phyloP scores from a whole-genome alignment of 805 yeast species.

The Metschnikowia baotianmanensis region DNA sequence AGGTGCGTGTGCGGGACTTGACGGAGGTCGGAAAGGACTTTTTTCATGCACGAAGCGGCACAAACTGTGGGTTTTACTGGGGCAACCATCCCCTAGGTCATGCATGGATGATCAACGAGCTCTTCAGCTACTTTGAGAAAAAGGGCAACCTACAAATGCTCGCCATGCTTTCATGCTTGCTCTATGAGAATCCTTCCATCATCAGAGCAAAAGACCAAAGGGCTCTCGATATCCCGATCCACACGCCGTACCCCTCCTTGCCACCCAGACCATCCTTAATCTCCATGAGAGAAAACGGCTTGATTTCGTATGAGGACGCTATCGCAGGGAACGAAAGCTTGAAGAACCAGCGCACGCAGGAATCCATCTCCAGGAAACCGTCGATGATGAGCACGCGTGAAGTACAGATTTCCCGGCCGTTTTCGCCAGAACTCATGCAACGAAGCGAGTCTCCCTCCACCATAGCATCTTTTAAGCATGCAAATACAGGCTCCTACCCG shows the following conservation, averaged over 20 bases:
- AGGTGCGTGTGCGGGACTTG: slow-evolving; percentile 17
- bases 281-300: slow-evolving; percentile 10
- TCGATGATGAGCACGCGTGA: slow-evolving; percentile 14
- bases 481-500: slow-evolving; percentile 1
- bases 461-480: slow-evolving; percentile 1
- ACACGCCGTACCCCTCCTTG: slow-evolving; percentile 43
- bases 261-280: slow-evolving; percentile 27
- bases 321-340: slow-evolving; percentile 4
- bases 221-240: slow-evolving; percentile 39
- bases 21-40: slow-evolving; percentile 11
- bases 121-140: slow-evolving; percentile 62
- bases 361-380: slow-evolving; percentile 12
- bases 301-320: slow-evolving; percentile 9
- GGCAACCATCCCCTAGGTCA: slow-evolving; percentile 78
- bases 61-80: slow-evolving; percentile 56
- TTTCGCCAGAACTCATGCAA: slow-evolving; percentile 9
- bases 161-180: slow-evolving; percentile 79
- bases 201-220: slow-evolving; percentile 10
- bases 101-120: slow-evolving; percentile 57
- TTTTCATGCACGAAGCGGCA: slow-evolving; percentile 1
- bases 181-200: slow-evolving; percentile 42
- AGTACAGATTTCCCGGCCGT: slow-evolving; percentile 10
- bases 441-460: slow-evolving; percentile 6
- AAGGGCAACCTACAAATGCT: slow-evolving; percentile 80
- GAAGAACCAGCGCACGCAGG: slow-evolving; percentile 1